phyloP scores from a whole-genome alignment of 805 yeast species.

The Wickerhamiella parazyma region DNA sequence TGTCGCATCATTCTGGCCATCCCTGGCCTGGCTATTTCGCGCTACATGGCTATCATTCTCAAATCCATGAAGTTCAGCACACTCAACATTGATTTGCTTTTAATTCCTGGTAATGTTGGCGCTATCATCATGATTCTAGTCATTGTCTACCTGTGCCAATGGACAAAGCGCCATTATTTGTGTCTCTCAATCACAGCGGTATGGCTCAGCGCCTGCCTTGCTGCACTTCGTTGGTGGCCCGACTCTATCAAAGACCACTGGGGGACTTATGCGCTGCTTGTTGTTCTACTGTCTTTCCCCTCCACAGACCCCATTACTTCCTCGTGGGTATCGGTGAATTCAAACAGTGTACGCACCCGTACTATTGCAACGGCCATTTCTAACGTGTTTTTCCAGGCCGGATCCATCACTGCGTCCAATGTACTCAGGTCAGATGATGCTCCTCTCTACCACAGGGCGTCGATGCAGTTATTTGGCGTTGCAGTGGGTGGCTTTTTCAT shows the following conservation, averaged over 20 bases:
- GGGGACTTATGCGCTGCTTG: constrained; percentile 19
- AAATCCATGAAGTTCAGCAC: constrained; percentile 39
- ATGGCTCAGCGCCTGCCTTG: constrained; percentile 8
- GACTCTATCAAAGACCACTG: constrained; percentile 18
- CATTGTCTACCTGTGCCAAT: not conserved
- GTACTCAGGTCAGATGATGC: constrained; percentile 36
- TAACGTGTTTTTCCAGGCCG: constrained; percentile 42
- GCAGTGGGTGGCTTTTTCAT: not conserved
- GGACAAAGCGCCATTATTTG: constrained; percentile 1
- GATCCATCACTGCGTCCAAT: constrained; percentile 34
- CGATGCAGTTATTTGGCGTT: constrained; percentile 25
- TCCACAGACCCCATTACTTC: constrained; percentile 36
- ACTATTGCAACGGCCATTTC: constrained; percentile 41
- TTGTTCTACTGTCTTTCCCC: constrained; percentile 18
- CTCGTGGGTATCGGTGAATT: constrained; percentile 39
- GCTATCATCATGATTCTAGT: not conserved
- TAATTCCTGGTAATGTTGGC: constrained; percentile 31
- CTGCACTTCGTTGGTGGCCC: constrained; percentile 2
- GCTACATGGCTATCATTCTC: constrained; percentile 38
- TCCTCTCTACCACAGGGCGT: constrained; percentile 32
- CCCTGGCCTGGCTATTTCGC: constrained; percentile 27
- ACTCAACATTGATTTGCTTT: constrained; percentile 37
- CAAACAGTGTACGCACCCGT: constrained; percentile 39
- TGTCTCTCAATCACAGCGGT: constrained; percentile 10
- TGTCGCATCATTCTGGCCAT: constrained; percentile 33